These are phyloP conservation scores for Colletotrichum cordylinicola DNA, from an alignment of 2,329 filamentous ascomycete species.

Conservation along the genomic window DNA sequence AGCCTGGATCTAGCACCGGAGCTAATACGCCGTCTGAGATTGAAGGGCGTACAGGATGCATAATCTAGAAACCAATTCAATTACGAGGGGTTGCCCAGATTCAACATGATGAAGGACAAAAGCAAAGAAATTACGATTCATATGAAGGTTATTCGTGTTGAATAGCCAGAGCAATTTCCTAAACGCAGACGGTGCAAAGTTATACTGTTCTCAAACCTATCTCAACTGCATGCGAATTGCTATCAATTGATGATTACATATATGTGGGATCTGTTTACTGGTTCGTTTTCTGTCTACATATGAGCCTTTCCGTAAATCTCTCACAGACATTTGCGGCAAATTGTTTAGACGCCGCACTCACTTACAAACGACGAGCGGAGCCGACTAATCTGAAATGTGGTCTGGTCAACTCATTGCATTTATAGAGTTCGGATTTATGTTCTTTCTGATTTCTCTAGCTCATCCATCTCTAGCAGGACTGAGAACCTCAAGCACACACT, in stretches of 20 bases:
- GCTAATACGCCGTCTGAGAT: neutral
- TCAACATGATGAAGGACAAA: too few relatives aligned
- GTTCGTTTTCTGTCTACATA: neutral
- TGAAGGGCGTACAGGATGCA: neutral
- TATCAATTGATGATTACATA: neutral
- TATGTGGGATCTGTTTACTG: neutral
- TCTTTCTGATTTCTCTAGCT: neutral
- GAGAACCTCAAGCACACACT: neutral
- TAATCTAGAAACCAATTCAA: neutral
- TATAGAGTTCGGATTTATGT: neutral
- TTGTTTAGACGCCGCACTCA: neutral
- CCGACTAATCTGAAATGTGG: neutral
- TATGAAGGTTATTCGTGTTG: neutral
- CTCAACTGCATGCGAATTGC: neutral
- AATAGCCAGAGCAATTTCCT: neutral
- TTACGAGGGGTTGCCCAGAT: too few relatives aligned
- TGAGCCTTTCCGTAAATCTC: neutral
- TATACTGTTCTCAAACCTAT: fast-evolving
- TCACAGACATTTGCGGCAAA: neutral
- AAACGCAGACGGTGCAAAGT: neutral
- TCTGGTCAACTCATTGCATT: neutral
- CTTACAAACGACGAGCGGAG: neutral
- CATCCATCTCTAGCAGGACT: neutral
- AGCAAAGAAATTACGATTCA: neutral
- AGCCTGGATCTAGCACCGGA: neutral